Evolutionary conservation across 2,329 filamentous ascomycete genomes (phyloP).

Genomic region (Arthroderma sp.): DNA sequence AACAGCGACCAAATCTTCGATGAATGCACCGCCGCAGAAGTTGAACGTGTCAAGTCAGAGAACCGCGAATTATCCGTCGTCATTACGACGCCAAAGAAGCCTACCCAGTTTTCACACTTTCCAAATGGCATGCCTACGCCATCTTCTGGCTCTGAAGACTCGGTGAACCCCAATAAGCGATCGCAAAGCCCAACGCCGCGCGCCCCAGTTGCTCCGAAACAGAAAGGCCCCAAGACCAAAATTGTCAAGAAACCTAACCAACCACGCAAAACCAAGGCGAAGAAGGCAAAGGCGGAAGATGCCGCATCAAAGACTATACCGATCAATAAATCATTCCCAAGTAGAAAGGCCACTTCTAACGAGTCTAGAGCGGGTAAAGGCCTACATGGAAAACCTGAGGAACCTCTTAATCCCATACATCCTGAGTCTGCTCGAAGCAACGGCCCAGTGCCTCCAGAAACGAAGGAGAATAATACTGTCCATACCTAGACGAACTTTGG

Average conservation of each 20-base stretch:
- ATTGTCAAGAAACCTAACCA: not conserved
- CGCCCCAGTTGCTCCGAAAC: not conserved
- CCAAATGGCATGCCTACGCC: conserved; percentile 10
- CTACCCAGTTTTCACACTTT: conserved; percentile 25
- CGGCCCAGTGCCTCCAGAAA: not conserved
- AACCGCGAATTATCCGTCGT: conserved; percentile 28
- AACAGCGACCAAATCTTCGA: conserved; percentile 29
- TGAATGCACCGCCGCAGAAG: conserved; percentile 35
- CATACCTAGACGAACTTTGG: not conserved
- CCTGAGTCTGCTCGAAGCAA: conserved; percentile 5
- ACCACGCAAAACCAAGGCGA: conserved; percentile 9
- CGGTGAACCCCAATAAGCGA: not conserved
- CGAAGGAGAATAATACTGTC: not conserved
- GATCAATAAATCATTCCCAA: conserved; percentile 9
- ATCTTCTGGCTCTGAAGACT: conserved; percentile 2
- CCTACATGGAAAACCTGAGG: not conserved
- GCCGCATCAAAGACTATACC: conserved; percentile 2
- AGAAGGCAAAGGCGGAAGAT: not conserved
- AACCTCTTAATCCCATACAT: not conserved
- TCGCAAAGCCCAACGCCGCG: not conserved
- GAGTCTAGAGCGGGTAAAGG: not conserved
- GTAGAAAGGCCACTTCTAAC: conserved; percentile 8
- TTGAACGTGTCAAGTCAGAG: conserved; percentile 32
- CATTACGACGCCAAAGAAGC: conserved; percentile 28
- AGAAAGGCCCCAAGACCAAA: not conserved